A percentile compares a stretch with the other conserved stretches of the same genome.
Conservation (phyloP, 2,329 filamentous ascomycete genomes). For the Shiraia bambusicola region DNA sequence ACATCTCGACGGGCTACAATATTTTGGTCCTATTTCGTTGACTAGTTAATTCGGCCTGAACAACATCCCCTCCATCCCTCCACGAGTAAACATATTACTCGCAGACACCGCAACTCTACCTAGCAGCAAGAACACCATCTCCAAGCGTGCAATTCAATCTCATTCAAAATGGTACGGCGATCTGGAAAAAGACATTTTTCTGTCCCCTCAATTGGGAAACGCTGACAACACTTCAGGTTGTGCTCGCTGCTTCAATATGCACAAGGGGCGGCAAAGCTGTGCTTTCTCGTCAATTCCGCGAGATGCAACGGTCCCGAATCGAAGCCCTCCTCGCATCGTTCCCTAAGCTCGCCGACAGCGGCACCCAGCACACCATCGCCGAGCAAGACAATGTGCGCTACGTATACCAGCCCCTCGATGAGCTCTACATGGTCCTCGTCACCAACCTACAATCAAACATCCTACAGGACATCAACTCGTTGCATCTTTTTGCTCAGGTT, state of each 20-base stretch:
- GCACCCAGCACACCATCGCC: slow-evolving; percentile 95
- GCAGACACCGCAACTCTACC: neutral
- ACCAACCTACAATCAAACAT: slow-evolving; percentile 99
- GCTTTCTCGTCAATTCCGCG: slow-evolving; percentile 94
- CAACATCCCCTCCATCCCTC: slow-evolving; percentile 21
- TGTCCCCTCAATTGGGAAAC: slow-evolving; percentile 4
- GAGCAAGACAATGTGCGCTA: slow-evolving; percentile 99
- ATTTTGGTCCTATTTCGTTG: slow-evolving; percentile 6
- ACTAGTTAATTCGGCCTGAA: slow-evolving; percentile 16
- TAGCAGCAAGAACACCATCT: neutral
- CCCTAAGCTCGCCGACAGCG: slow-evolving; percentile 93
- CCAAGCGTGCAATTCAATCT: slow-evolving; percentile 8
- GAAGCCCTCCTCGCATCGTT: slow-evolving; percentile 96
- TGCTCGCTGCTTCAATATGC: slow-evolving; percentile 98
- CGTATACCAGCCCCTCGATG: slow-evolving; percentile 97
- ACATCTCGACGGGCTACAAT: neutral
- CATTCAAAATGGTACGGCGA: slow-evolving; percentile 32
- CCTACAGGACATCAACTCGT: slow-evolving; percentile 96
- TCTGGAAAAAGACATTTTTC: too few relatives aligned
- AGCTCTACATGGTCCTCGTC: slow-evolving; percentile 99
- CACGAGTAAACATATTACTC: slow-evolving; percentile 5
- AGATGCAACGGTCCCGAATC: slow-evolving; percentile 95
- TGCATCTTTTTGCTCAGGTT: slow-evolving; percentile 96
- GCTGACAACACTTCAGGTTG: slow-evolving; percentile 64
- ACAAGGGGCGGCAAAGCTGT: slow-evolving; percentile 98